Conservation (phyloP, 305 asterid species). For the Solanum hybrid region DNA sequence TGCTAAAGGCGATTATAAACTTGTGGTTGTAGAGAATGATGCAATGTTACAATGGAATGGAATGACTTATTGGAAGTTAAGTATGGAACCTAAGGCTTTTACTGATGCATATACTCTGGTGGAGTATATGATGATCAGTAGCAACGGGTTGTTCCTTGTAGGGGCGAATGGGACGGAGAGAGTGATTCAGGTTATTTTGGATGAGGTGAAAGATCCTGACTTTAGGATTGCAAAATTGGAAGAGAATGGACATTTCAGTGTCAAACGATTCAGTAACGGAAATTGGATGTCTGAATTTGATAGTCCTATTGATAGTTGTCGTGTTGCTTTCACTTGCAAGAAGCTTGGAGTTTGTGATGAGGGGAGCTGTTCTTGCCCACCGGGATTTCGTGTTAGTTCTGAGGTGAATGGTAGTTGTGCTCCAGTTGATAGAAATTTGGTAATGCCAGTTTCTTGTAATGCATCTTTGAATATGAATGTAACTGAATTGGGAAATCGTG, state of each 20-base stretch:
- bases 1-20: constrained; percentile 29
- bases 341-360: constrained; percentile 35
- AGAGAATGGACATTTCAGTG: constrained; percentile 30
- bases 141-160: constrained; percentile 31
- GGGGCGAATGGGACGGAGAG: constrained; percentile 28
- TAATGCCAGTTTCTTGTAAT: constrained; percentile 35
- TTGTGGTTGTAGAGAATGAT: constrained; percentile 22
- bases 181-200: constrained; percentile 16
- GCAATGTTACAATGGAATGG: constrained; percentile 44
- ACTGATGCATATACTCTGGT: constrained; percentile 20
- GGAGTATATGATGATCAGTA: constrained; percentile 25
- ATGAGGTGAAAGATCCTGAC: constrained; percentile 21
- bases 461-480: constrained; percentile 7
- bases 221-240: constrained; percentile 31
- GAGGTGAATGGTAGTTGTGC: constrained; percentile 18
- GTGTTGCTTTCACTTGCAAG: constrained; percentile 34
- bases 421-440: constrained; percentile 18
- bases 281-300: constrained; percentile 17
- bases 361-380: constrained; percentile 33
- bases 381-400: constrained; percentile 17
- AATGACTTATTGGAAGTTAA: constrained; percentile 38
- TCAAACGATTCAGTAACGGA: constrained; percentile 23
- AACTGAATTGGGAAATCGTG: background rate
- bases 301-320: constrained; percentile 33
- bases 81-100: constrained; percentile 31